phyloP scores from a whole-genome alignment of 2,329 filamentous ascomycete genomes.

The Ceratocystis harringtonii region DNA sequence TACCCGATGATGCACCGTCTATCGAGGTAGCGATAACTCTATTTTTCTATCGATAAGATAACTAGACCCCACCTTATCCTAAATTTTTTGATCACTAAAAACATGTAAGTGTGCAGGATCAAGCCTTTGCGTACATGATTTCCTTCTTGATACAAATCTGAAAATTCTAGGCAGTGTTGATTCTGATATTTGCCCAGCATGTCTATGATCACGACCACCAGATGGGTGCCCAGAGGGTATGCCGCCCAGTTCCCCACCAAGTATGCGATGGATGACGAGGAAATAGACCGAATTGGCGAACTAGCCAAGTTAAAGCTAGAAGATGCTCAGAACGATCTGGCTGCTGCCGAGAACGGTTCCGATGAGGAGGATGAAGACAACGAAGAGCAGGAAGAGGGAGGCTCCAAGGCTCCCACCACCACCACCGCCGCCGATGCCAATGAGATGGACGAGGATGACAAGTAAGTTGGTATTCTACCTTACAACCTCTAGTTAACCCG shows the following conservation, averaged over 20 bases:
- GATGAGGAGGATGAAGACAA: conserved; percentile 23
- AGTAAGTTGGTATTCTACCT: conserved; percentile 7
- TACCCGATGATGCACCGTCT: conserved; percentile 4
- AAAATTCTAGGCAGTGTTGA: background rate
- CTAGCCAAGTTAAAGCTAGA: conserved; percentile 69
- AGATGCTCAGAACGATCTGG: conserved; percentile 76
- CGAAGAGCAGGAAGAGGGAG: conserved; percentile 22
- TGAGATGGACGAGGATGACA: conserved; percentile 15
- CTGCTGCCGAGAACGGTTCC: conserved; percentile 26
- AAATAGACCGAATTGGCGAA: conserved; percentile 60
- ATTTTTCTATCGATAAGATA: conserved; percentile 15
- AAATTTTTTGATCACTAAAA: conserved; percentile 11
- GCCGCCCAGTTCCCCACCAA: conserved; percentile 61
- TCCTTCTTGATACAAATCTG: conserved; percentile 2
- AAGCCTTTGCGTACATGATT: background rate
- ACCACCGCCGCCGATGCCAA: conserved; percentile 2
- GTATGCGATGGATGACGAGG: conserved; percentile 60
- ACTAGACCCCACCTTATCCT: conserved; percentile 11
- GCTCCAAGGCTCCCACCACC: conserved; percentile 17
- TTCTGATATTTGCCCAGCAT: conserved; percentile 26
- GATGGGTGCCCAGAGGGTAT: conserved; percentile 64
- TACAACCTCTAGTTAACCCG: background rate
- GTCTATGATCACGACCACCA: conserved; percentile 64
- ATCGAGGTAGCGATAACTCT: background rate
- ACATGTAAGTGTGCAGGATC: conserved; percentile 10